These are phyloP conservation scores for Otatea glauca DNA, from an alignment of 176 grass and related monocot species.

Conservation along the genomic window DNA sequence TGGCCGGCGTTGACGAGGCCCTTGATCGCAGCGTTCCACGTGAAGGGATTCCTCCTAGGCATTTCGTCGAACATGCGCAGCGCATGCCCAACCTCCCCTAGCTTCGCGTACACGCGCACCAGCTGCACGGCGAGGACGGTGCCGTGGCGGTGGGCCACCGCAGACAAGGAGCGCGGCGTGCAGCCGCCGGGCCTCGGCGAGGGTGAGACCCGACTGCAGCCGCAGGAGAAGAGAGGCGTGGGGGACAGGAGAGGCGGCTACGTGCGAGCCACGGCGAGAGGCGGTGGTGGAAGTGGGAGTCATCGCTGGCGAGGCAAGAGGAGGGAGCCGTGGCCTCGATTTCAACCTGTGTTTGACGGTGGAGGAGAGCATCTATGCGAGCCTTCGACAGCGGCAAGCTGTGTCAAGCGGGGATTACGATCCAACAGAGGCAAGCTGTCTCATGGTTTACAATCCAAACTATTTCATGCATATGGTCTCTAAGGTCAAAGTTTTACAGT, in stretches of 20 bases:
- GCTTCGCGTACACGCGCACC: conserved; percentile 42
- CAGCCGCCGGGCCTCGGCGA: conserved; percentile 12
- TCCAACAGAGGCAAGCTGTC: not conserved
- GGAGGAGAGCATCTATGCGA: conserved; percentile 27
- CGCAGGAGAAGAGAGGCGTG: conserved; percentile 53
- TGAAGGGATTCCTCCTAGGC: conserved; percentile 55
- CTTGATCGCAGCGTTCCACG: conserved; percentile 64
- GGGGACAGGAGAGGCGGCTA: conserved; percentile 12
- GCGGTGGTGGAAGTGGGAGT: not conserved
- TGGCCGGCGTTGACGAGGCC: conserved; percentile 35
- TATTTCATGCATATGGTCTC: too few species aligned
- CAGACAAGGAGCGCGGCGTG: conserved; percentile 48
- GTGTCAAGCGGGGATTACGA: too few species aligned
- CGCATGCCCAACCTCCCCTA: conserved; percentile 20
- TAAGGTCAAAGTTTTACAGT: too few species aligned
- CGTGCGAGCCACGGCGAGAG: not conserved
- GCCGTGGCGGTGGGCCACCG: conserved; percentile 39
- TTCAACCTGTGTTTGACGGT: conserved; percentile 18
- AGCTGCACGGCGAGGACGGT: conserved; percentile 49
- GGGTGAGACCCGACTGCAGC: conserved; percentile 31
- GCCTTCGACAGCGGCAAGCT: not conserved
- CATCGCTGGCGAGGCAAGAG: not conserved
- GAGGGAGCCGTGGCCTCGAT: not conserved
- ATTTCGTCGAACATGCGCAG: conserved; percentile 51
- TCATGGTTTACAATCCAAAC: too few species aligned